A percentile compares a stretch with the other conserved stretches of the same genome.
phyloP scores from a whole-genome alignment of 2,329 filamentous ascomycete genomes.

The Zymoseptoria tritici region DNA sequence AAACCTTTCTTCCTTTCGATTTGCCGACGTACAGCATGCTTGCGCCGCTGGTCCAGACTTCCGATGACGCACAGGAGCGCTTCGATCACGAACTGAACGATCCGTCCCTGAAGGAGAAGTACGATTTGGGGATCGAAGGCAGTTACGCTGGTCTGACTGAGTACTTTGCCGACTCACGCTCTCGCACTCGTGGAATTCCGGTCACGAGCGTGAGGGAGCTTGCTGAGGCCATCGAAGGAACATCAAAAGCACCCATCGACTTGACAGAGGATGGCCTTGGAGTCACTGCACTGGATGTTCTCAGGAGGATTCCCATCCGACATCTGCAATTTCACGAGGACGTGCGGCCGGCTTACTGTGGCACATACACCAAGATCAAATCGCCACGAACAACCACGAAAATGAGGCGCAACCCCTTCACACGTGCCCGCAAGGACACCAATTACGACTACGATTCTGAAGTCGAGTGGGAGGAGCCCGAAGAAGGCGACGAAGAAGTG shows the following conservation, averaged over 20 bases:
- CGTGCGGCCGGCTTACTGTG: slow-evolving; percentile 60
- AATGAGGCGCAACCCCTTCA: slow-evolving; percentile 47
- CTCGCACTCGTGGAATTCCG: slow-evolving; percentile 14
- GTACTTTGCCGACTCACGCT: slow-evolving; percentile 12
- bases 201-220: slow-evolving; percentile 24
- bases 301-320: slow-evolving; percentile 52
- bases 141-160: slow-evolving; percentile 15
- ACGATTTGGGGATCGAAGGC: slow-evolving; percentile 22
- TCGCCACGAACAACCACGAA: slow-evolving; percentile 38
- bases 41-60: slow-evolving; percentile 41
- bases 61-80: slow-evolving; percentile 20
- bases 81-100: slow-evolving; percentile 27
- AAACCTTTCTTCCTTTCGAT: slow-evolving; percentile 74
- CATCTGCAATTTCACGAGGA: slow-evolving; percentile 55
- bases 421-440: slow-evolving; percentile 52
- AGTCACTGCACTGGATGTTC: slow-evolving; percentile 15
- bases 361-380: slow-evolving; percentile 60
- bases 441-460: slow-evolving; percentile 84
- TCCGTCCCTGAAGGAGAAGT: slow-evolving; percentile 24
- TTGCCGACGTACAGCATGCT: slow-evolving; percentile 65
- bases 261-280: slow-evolving; percentile 30
- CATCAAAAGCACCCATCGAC: slow-evolving; percentile 35
- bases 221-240: slow-evolving; percentile 39
- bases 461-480: slow-evolving; percentile 71
- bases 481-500: slow-evolving; percentile 60